These are phyloP conservation scores for Orbilia ellipsospora DNA, from an alignment of 2,329 filamentous ascomycete species.

Conservation along the genomic window DNA sequence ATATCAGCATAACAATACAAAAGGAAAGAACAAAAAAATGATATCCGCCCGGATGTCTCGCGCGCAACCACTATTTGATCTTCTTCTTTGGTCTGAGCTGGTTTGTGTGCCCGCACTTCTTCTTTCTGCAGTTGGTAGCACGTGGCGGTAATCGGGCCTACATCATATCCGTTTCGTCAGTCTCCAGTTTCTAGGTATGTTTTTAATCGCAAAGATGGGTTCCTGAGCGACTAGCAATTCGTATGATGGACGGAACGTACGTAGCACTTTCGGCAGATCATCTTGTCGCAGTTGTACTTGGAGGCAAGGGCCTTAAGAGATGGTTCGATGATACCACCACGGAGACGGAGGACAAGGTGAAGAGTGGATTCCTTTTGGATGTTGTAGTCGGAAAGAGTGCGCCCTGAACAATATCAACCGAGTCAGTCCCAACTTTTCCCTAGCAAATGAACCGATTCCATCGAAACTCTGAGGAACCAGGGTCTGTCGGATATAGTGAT, in stretches of 20 bases:
- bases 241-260: slow-evolving; percentile 66
- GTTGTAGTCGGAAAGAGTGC: slow-evolving; percentile 98
- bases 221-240: not conserved
- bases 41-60: slow-evolving; percentile 37
- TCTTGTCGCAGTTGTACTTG: slow-evolving; percentile 99
- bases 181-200: not conserved
- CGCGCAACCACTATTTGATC: slow-evolving; percentile 77
- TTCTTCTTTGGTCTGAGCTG: slow-evolving; percentile 99
- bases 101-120: slow-evolving; percentile 99
- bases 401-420: slow-evolving; percentile 64
- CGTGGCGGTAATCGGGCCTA: slow-evolving; percentile 88
- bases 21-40: slow-evolving; percentile 30
- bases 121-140: slow-evolving; percentile 99
- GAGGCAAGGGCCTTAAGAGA: slow-evolving; percentile 97
- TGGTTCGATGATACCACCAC: slow-evolving; percentile 99
- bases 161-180: slow-evolving; percentile 19
- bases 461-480: slow-evolving; percentile 15
- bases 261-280: slow-evolving; percentile 99
- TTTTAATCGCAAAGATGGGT: slow-evolving; percentile 6
- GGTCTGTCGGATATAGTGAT: slow-evolving; percentile 1
- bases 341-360: slow-evolving; percentile 97
- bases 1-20: slow-evolving; percentile 51
- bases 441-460: slow-evolving; percentile 14
- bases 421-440: not conserved
- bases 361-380: slow-evolving; percentile 99